A percentile compares a stretch with the other conserved stretches of the same genome.
These are phyloP conservation scores for Calocybe cyanea DNA, from an alignment of 768 basidiomycete genomes.

Conservation along the genomic window DNA sequence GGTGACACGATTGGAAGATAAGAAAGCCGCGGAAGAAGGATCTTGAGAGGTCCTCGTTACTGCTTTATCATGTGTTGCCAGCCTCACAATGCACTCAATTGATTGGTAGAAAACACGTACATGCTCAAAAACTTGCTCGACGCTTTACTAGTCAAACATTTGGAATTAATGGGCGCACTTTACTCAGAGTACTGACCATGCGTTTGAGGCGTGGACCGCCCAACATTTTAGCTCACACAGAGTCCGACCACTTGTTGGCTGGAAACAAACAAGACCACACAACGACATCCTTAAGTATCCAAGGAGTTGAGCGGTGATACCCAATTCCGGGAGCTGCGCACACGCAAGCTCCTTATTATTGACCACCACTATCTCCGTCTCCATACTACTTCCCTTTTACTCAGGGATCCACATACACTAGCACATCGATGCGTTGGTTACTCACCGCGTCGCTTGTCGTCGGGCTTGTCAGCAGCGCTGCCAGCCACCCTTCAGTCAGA, in stretches of 20 bases:
- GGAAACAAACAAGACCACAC: constrained; percentile 18
- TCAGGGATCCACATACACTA: neutral
- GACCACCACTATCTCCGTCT: constrained; percentile 7
- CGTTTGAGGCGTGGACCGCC: constrained; percentile 3
- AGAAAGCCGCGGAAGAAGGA: too few species aligned
- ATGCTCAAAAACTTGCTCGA: too few species aligned
- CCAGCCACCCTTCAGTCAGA: constrained; percentile 34
- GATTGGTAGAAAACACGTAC: too few species aligned
- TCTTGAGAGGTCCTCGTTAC: too few species aligned
- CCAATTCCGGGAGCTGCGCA: constrained; percentile 12
- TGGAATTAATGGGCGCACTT: neutral
- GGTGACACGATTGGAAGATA: too few species aligned
- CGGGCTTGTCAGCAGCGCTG: constrained; percentile 53
- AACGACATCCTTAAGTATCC: constrained; percentile 13
- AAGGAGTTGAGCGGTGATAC: constrained; percentile 3
- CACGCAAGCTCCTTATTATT: constrained; percentile 17
- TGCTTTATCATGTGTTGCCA: too few species aligned
- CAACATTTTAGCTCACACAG: too few species aligned
- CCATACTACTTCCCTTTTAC: constrained; percentile 1
- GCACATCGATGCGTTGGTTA: constrained; percentile 54
- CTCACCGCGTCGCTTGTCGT: constrained; percentile 59
- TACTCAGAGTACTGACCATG: neutral
- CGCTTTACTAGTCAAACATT: too few species aligned
- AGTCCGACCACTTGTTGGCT: too few species aligned
- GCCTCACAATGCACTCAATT: too few species aligned